A percentile compares a stretch with the other conserved stretches of the same genome.
Conservation (phyloP, 805 yeast species). For the Nakazawaea wickerhamii region DNA sequence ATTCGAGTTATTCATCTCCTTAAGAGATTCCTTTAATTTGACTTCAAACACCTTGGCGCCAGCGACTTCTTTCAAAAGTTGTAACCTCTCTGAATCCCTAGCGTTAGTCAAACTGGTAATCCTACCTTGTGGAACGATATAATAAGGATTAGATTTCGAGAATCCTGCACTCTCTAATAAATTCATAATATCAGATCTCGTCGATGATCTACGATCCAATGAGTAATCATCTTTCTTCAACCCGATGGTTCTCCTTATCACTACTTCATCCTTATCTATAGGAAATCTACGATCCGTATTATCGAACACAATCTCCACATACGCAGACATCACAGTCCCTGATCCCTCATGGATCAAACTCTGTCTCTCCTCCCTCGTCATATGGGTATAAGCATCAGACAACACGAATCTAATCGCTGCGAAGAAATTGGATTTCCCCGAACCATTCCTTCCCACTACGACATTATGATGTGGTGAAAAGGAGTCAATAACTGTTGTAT, state of each 20-base stretch:
- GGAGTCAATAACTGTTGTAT: slow-evolving; percentile 69
- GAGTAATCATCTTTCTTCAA: slow-evolving; percentile 88
- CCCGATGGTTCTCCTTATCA: slow-evolving; percentile 87
- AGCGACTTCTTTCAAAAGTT: slow-evolving; percentile 82
- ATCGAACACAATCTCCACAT: slow-evolving; percentile 85
- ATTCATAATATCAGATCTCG: slow-evolving; percentile 75
- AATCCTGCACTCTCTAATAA: slow-evolving; percentile 89
- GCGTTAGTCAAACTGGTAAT: slow-evolving; percentile 87
- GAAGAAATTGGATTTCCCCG: slow-evolving; percentile 93
- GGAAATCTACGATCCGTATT: slow-evolving; percentile 75
- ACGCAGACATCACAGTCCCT: slow-evolving; percentile 86
- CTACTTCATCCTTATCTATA: slow-evolving; percentile 59
- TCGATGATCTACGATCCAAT: slow-evolving; percentile 71
- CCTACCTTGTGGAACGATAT: slow-evolving; percentile 95
- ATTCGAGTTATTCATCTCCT: slow-evolving; percentile 72
- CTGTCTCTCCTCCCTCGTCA: slow-evolving; percentile 81
- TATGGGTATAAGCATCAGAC: slow-evolving; percentile 81
- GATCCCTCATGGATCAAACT: slow-evolving; percentile 88
- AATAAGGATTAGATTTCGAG: slow-evolving; percentile 84
- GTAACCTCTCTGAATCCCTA: slow-evolving; percentile 75
- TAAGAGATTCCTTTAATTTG: slow-evolving; percentile 69
- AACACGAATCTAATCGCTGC: slow-evolving; percentile 91
- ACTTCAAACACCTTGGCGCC: slow-evolving; percentile 91
- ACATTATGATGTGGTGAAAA: slow-evolving; percentile 83
- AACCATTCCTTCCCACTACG: slow-evolving; percentile 89